phyloP scores from a whole-genome alignment of 257 asterid species.

The Fraxinus quadrangulata region DNA sequence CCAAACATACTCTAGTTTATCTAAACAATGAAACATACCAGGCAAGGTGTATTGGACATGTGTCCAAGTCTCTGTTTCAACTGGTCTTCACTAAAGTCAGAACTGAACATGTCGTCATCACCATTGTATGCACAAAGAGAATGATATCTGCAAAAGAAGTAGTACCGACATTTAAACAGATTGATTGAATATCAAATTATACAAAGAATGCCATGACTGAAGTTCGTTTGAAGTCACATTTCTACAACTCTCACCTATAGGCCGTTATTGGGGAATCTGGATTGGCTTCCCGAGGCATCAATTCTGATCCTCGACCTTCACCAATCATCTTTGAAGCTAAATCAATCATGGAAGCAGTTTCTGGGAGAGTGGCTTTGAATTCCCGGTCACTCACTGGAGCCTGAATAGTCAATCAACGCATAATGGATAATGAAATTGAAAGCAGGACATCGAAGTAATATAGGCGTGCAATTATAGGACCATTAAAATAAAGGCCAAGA shows the following conservation, averaged over 20 bases:
- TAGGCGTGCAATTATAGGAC: neutral
- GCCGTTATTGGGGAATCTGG: constrained; percentile 84
- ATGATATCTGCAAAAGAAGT: constrained; percentile 58
- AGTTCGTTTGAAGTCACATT: neutral
- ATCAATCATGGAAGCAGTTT: constrained; percentile 84
- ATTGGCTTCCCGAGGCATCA: constrained; percentile 86
- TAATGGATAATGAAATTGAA: neutral
- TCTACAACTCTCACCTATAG: constrained; percentile 51
- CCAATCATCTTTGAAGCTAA: constrained; percentile 77
- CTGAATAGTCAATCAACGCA: constrained; percentile 40
- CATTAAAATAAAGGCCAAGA: neutral
- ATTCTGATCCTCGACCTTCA: constrained; percentile 73
- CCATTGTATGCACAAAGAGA: constrained; percentile 89
- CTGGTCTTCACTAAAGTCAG: constrained; percentile 90
- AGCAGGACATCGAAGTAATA: neutral
- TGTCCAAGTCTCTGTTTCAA: constrained; percentile 87
- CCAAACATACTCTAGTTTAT: neutral
- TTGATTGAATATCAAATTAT: neutral
- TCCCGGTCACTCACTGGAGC: constrained; percentile 98
- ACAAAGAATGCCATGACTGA: neutral
- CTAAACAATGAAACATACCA: constrained; percentile 46
- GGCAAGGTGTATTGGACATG: constrained; percentile 88
- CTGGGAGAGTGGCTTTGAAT: constrained; percentile 77
- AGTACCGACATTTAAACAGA: neutral
- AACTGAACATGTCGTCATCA: constrained; percentile 91